A percentile compares a stretch with the other conserved stretches of the same genome.
These are phyloP conservation scores for Mycena leptocephala DNA, from an alignment of 768 basidiomycete genomes.

Conservation along the genomic window DNA sequence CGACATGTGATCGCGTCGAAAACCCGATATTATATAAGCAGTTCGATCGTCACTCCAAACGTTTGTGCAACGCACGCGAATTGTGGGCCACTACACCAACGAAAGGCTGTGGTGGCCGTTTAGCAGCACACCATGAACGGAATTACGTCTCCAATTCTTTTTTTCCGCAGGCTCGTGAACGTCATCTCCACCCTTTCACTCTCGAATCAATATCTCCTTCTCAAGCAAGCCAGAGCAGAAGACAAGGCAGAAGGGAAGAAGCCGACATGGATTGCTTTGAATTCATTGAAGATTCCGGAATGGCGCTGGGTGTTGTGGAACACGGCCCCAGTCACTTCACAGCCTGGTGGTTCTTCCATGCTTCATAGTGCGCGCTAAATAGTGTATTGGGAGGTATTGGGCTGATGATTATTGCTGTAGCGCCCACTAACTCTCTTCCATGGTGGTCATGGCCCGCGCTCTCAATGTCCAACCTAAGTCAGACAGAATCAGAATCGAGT, in stretches of 20 bases:
- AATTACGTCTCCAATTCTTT: slow-evolving; percentile 54
- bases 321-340: background rate
- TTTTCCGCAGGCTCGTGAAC: slow-evolving; percentile 79
- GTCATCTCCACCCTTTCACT: slow-evolving; percentile 81
- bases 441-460: slow-evolving; percentile 9
- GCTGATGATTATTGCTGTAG: background rate
- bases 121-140: slow-evolving; percentile 21
- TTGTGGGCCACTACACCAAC: slow-evolving; percentile 5
- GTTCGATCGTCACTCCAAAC: background rate
- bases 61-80: background rate
- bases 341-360: background rate
- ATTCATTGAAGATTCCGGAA: slow-evolving; percentile 10
- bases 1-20: slow-evolving; percentile 4
- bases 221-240: slow-evolving; percentile 33
- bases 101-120: background rate
- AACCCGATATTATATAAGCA: background rate
- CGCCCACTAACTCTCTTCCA: slow-evolving; percentile 1
- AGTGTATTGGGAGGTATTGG: background rate
- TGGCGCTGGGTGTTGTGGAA: slow-evolving; percentile 27
- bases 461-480: slow-evolving; percentile 21
- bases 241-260: slow-evolving; percentile 16
- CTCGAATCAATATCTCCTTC: slow-evolving; percentile 71
- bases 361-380: background rate
- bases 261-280: background rate
- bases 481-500: slow-evolving; percentile 15